A percentile compares a stretch with the other conserved stretches of the same genome.
These are phyloP conservation scores for Pseudogymnoascus sp. DNA, from an alignment of 2,329 filamentous ascomycete genomes.

Conservation along the genomic window DNA sequence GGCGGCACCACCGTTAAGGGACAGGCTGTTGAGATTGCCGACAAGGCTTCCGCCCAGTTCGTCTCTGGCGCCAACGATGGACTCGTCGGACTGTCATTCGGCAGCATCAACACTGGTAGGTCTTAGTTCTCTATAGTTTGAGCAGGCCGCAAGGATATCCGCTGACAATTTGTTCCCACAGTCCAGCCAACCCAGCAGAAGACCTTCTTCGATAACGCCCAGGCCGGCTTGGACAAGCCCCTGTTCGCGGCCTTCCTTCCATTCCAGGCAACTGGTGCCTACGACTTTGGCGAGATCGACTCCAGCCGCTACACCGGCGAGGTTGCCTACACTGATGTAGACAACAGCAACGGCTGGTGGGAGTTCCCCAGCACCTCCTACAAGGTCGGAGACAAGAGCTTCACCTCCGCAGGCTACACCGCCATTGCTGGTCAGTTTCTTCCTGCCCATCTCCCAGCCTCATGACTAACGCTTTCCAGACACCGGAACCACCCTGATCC, in stretches of 20 bases:
- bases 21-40: constrained; percentile 28
- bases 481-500: constrained; percentile 36
- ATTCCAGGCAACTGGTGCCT: constrained; percentile 38
- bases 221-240: constrained; percentile 27
- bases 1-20: constrained; percentile 25
- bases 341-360: constrained; percentile 46
- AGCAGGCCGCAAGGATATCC: background rate
- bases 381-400: constrained; percentile 39
- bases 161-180: background rate
- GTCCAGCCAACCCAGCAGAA: constrained; percentile 21
- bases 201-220: constrained; percentile 29
- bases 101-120: constrained; percentile 26
- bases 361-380: constrained; percentile 44
- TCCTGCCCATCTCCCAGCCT: background rate
- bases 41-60: constrained; percentile 25
- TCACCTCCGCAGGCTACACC: constrained; percentile 31
- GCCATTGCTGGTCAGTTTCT: constrained; percentile 23
- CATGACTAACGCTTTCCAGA: constrained; percentile 19
- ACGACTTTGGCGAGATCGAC: constrained; percentile 51
- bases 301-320: constrained; percentile 42
- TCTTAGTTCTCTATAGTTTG: background rate
- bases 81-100: constrained; percentile 51
- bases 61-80: constrained; percentile 39
- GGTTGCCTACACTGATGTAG: constrained; percentile 43
- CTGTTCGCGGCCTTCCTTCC: constrained; percentile 51